These are phyloP conservation scores for Panicum virgatum DNA, from an alignment of 202 grass and related monocot species.

Conservation along the genomic window DNA sequence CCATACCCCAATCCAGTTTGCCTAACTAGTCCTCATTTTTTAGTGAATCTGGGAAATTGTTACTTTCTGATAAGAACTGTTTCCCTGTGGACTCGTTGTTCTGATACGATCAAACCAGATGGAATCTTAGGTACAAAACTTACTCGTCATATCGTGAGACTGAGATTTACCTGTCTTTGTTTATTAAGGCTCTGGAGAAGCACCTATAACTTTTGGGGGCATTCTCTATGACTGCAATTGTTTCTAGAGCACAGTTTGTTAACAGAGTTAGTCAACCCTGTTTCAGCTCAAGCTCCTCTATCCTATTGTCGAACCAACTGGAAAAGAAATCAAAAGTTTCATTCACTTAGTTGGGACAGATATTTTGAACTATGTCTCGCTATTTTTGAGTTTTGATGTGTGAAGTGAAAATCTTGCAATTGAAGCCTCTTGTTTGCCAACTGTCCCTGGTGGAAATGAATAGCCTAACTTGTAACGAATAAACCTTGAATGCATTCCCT, in stretches of 20 bases:
- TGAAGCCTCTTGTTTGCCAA: neutral
- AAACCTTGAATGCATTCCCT: neutral
- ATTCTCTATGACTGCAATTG: neutral
- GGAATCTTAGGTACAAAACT: neutral
- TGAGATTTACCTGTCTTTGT: neutral
- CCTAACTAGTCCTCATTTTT: neutral
- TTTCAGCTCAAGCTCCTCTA: neutral
- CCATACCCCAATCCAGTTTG: neutral
- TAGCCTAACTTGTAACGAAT: neutral
- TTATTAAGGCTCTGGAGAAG: neutral
- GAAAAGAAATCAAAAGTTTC: neutral
- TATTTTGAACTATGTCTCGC: neutral
- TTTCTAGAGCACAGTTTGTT: neutral
- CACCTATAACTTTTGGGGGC: neutral
- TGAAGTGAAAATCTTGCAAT: neutral
- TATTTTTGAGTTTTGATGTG: neutral
- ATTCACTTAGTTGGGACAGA: conserved; percentile 16
- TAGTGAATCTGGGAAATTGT: neutral
- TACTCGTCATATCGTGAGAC: neutral
- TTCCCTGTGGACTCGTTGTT: neutral
- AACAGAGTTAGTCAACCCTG: neutral
- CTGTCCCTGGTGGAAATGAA: neutral
- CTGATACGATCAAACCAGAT: conserved; percentile 14
- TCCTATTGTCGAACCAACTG: neutral
- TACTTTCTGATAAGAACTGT: neutral